Percentiles rank a stretch among this genome's conserved stretches.
Conservation (phyloP, 176 grass and related monocot genomes). For the Echinochloa phyllopogon region DNA sequence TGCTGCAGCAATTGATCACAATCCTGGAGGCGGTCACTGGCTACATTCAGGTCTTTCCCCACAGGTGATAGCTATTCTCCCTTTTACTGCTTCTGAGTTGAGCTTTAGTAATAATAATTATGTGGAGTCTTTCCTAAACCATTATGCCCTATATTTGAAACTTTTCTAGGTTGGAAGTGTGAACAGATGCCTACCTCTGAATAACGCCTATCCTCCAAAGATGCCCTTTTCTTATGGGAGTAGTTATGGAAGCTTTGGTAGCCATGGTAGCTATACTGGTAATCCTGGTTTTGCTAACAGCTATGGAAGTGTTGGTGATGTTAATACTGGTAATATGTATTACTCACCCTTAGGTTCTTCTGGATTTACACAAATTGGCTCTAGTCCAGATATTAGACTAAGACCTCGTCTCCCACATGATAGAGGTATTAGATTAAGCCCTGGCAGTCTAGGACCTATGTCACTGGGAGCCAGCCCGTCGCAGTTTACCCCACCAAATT, state of each 20-base stretch:
- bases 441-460: slow-evolving; percentile 74
- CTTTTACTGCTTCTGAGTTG: slow-evolving; percentile 11
- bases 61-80: slow-evolving; percentile 60
- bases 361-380: slow-evolving; percentile 77
- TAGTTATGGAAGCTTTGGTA: slow-evolving; percentile 88
- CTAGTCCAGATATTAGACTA: slow-evolving; percentile 78
- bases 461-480: slow-evolving; percentile 91
- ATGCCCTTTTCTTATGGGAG: slow-evolving; percentile 86
- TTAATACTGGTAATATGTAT: slow-evolving; percentile 64
- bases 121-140: slow-evolving; percentile 28
- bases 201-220: slow-evolving; percentile 70
- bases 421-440: slow-evolving; percentile 78
- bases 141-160: slow-evolving; percentile 20
- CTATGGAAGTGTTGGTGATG: slow-evolving; percentile 91
- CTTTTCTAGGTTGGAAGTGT: slow-evolving; percentile 70
- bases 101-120: slow-evolving; percentile 37
- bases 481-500: slow-evolving; percentile 86
- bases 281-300: slow-evolving; percentile 72
- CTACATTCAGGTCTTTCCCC: slow-evolving; percentile 91
- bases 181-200: slow-evolving; percentile 62
- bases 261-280: slow-evolving; percentile 91
- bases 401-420: slow-evolving; percentile 68
- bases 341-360: slow-evolving; percentile 75
- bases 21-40: slow-evolving; percentile 93
- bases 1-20: slow-evolving; percentile 87